These are phyloP conservation scores for Diplodia sapinea DNA, from an alignment of 2,329 filamentous ascomycete genomes.

Conservation along the genomic window DNA sequence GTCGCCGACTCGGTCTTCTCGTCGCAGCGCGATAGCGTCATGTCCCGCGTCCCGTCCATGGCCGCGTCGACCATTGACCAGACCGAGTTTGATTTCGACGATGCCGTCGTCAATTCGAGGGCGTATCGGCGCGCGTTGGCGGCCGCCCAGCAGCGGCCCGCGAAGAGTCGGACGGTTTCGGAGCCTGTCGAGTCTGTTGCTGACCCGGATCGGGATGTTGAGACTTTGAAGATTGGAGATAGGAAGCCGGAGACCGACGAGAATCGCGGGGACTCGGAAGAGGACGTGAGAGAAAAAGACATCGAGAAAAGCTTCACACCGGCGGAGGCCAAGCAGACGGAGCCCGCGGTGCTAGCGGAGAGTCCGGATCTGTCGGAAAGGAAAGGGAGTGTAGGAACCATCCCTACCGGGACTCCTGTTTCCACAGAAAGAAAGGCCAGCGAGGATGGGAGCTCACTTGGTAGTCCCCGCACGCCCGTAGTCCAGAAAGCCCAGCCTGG, in stretches of 20 bases:
- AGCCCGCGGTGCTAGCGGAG: neutral
- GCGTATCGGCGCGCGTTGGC: slow-evolving; percentile 43
- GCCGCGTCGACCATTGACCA: slow-evolving; percentile 35
- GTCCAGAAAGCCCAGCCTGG: neutral
- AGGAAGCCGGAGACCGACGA: neutral
- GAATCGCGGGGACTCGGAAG: neutral
- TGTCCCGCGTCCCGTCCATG: slow-evolving; percentile 36
- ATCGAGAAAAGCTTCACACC: neutral
- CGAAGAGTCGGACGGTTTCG: slow-evolving; percentile 5
- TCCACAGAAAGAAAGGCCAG: neutral
- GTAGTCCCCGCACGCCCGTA: neutral
- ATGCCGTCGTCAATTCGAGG: slow-evolving; percentile 42
- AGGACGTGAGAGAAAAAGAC: neutral
- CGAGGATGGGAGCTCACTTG: neutral
- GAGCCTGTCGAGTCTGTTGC: neutral
- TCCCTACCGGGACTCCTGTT: neutral
- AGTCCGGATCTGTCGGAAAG: neutral
- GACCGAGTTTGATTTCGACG: slow-evolving; percentile 43
- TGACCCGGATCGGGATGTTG: neutral
- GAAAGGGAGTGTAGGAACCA: neutral
- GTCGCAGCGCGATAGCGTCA: slow-evolving; percentile 27
- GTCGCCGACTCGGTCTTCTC: slow-evolving; percentile 40
- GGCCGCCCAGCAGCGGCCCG: slow-evolving; percentile 21
- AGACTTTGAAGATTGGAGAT: slow-evolving; percentile 9
- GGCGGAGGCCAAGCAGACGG: neutral